Evolutionary conservation across 129 eudicot species (phyloP), one percentile per base, ranked within the genome.

Genomic region (Calendula officinalis): DNA sequence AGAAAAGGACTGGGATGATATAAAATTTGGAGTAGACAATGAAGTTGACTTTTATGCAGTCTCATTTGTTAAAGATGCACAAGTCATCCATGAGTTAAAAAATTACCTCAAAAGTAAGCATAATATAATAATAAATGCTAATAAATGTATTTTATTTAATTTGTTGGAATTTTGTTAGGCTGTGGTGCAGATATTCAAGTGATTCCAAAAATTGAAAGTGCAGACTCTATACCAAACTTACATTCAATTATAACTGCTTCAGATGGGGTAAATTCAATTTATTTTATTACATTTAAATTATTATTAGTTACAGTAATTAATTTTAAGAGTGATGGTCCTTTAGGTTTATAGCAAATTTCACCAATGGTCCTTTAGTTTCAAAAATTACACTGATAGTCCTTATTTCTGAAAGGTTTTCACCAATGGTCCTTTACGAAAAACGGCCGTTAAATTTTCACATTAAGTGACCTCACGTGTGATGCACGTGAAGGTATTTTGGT

Each of bases 1-100:
- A 91, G 98, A 91, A 56, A 91, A 91, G 64, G 98, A 91, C 49
- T 91, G 98, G 98, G 98, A 91, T 72, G 98, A 91, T 47, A 88
- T 91, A 78, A 91, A 91, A 80, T 91, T 91, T 77, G 96, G 98
- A 56, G 98, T 88, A 69, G 98, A 91, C 76, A 88, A 91, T 66
- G 65, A 83, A 66, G 91, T 91, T 78, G 98, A 91, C 69, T 91
- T 88, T 69, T 91, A 88, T 64, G 98, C 98, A 33, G 98, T 91
- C 66, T 91, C 98, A 52, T 91, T 91, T 62, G 96, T 91, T 45
- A 91, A 91, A 76, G 98, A 91, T 75, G 98, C 98, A 4, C 87
- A 90, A 60, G 98, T 91, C 60, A 84, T 91, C 74, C 86, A 85
- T 60, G 96, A 91, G 78, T 66, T 91, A 72, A 91, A 91, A 81